Conservation (phyloP, 2,329 filamentous ascomycete species). For the Aspergillus sp. region DNA sequence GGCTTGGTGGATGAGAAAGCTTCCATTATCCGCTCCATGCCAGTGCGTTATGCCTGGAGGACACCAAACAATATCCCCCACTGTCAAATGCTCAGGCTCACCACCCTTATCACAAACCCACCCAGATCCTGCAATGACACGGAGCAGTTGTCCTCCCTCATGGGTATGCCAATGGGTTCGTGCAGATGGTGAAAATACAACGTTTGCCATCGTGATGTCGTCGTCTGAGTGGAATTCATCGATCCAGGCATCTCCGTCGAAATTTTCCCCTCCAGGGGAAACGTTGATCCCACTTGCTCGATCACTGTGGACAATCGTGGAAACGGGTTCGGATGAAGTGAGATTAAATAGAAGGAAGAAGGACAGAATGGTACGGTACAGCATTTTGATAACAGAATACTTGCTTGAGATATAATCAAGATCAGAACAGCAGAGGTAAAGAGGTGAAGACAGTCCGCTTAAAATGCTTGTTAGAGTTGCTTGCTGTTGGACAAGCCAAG, state of each 20-base stretch:
- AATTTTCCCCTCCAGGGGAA: too few species aligned
- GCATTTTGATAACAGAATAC: too few species aligned
- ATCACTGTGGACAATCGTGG: too few species aligned
- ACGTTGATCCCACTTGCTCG: too few species aligned
- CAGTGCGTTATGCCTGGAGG: constrained; percentile 41
- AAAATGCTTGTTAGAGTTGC: too few species aligned
- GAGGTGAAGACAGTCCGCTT: too few species aligned
- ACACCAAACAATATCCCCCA: constrained; percentile 39
- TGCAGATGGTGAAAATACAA: constrained; percentile 41
- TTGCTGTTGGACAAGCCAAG: too few species aligned
- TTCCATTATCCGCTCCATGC: constrained; percentile 40
- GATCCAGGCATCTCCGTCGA: constrained; percentile 28
- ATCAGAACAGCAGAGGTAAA: too few species aligned
- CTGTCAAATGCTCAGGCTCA: constrained; percentile 29
- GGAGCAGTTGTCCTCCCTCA: constrained; percentile 39
- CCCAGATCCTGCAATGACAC: constrained; percentile 36
- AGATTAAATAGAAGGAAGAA: too few species aligned
- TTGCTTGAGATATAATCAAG: too few species aligned
- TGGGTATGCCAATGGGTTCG: constrained; percentile 45
- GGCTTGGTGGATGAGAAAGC: constrained; percentile 33
- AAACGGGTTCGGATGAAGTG: too few species aligned
- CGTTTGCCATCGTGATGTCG: constrained; percentile 30
- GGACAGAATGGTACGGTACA: too few species aligned
- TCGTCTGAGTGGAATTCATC: constrained; percentile 19
- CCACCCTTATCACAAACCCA: constrained; percentile 41